Percentiles rank a stretch among this genome's conserved stretches.
phyloP scores from a whole-genome alignment of 768 basidiomycete genomes.

The Macrolepiota fuliginosa region DNA sequence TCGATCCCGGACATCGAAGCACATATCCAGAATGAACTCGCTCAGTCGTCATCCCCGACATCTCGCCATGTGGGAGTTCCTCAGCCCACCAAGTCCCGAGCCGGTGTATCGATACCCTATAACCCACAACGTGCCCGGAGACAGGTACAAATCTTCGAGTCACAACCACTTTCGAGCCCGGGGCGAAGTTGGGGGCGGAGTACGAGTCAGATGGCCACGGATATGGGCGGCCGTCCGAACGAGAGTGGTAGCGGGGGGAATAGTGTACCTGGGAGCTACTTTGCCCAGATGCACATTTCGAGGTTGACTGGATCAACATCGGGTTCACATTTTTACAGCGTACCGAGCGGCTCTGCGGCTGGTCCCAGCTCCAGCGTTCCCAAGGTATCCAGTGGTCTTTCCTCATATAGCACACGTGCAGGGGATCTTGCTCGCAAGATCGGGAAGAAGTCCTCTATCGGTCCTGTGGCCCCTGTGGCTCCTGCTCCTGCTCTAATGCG shows the following conservation, averaged over 20 bases:
- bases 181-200: constrained; percentile 33
- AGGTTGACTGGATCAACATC: constrained; percentile 24
- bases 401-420: constrained; percentile 23
- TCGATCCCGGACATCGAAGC: constrained; percentile 78
- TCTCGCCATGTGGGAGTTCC: constrained; percentile 84
- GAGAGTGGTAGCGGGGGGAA: constrained; percentile 34
- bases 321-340: constrained; percentile 19
- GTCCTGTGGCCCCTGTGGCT: constrained; percentile 1
- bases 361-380: constrained; percentile 39
- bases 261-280: constrained; percentile 39
- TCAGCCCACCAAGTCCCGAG: constrained; percentile 57
- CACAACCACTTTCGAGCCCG: constrained; percentile 72
- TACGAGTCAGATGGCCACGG: constrained; percentile 12
- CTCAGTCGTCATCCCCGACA: constrained; percentile 65
- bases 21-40: constrained; percentile 69
- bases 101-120: constrained; percentile 60
- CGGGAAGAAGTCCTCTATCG: background rate
- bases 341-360: constrained; percentile 26
- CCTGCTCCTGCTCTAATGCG: constrained; percentile 5
- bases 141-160: constrained; percentile 80
- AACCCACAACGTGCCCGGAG: constrained; percentile 49
- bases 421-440: background rate
- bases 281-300: constrained; percentile 39
- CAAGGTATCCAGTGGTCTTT: constrained; percentile 37
- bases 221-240: constrained; percentile 25